Percentiles rank a stretch among this genome's conserved stretches.
phyloP scores from a whole-genome alignment of 2,329 filamentous ascomycete genomes.

The Leptoxyphium fumago region DNA sequence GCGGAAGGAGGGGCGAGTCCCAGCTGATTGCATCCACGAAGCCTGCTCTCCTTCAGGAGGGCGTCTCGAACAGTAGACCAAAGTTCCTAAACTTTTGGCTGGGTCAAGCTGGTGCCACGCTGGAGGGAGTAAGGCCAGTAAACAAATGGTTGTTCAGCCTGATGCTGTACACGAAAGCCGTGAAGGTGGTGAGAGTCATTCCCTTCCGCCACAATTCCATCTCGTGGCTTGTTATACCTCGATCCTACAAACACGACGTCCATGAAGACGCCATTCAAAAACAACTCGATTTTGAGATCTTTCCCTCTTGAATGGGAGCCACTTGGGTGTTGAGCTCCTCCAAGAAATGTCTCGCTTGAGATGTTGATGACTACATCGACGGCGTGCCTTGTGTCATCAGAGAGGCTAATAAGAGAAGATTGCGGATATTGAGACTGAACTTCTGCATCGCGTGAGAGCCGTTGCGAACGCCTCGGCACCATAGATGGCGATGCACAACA shows the following conservation, averaged over 20 bases:
- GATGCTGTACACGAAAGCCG: conserved; percentile 24
- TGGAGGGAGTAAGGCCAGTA: conserved; percentile 16
- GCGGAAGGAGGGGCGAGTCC: conserved; percentile 22
- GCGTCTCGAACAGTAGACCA: conserved; percentile 21
- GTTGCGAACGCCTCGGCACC: too few species aligned
- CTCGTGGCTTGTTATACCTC: conserved; percentile 7
- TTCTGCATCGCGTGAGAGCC: too few species aligned
- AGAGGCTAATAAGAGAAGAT: too few species aligned
- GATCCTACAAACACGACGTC: conserved; percentile 14
- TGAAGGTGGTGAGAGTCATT: conserved; percentile 18
- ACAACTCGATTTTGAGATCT: conserved; percentile 33
- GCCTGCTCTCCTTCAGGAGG: conserved; percentile 20
- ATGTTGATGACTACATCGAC: conserved; percentile 14
- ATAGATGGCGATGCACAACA: too few species aligned
- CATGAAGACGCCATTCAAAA: conserved; percentile 31
- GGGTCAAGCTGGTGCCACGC: neutral
- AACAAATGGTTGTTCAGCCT: conserved; percentile 31
- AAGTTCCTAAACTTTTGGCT: conserved; percentile 13
- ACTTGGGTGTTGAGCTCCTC: neutral
- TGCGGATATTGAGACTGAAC: too few species aligned
- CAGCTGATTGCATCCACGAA: conserved; percentile 19
- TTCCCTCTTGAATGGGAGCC: conserved; percentile 3
- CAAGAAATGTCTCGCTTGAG: conserved; percentile 17
- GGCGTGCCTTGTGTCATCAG: too few species aligned
- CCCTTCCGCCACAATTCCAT: neutral